Conservation (phyloP, 225 moss, liverwort and hornwort species). For the Bryum argenteum region DNA sequence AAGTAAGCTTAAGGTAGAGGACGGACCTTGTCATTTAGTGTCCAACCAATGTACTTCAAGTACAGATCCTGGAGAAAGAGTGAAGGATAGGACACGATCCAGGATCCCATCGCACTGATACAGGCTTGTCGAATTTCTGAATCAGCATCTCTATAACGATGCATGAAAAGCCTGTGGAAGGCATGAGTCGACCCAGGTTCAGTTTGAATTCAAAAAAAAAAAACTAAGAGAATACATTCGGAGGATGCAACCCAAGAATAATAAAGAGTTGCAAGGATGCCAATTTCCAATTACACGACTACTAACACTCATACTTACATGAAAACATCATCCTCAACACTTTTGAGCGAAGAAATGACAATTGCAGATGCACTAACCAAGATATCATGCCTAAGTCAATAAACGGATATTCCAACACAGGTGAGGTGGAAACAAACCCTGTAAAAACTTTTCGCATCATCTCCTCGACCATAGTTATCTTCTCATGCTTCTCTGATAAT, state of each 20-base stretch:
- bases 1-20: constrained; percentile 17
- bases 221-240: not conserved
- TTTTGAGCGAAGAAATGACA: constrained; percentile 6
- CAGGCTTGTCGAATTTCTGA: constrained; percentile 94
- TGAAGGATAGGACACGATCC: constrained; percentile 93
- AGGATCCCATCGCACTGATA: constrained; percentile 92
- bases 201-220: constrained; percentile 1
- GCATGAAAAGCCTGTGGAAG: constrained; percentile 90
- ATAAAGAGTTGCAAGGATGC: constrained; percentile 5
- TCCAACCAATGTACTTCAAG: constrained; percentile 97
- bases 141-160: constrained; percentile 94
- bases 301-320: not conserved
- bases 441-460: constrained; percentile 99
- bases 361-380: constrained; percentile 4
- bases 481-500: constrained; percentile 91
- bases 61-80: constrained; percentile 97
- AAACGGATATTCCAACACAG: constrained; percentile 19
- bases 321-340: constrained; percentile 12
- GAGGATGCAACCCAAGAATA: constrained; percentile 1
- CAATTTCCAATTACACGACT: not conserved
- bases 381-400: constrained; percentile 15
- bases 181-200: not conserved
- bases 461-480: constrained; percentile 92
- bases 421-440: constrained; percentile 60
- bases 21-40: constrained; percentile 95